phyloP scores from a whole-genome alignment of 164 flowering plant genomes.

The Sextonia rubra region DNA sequence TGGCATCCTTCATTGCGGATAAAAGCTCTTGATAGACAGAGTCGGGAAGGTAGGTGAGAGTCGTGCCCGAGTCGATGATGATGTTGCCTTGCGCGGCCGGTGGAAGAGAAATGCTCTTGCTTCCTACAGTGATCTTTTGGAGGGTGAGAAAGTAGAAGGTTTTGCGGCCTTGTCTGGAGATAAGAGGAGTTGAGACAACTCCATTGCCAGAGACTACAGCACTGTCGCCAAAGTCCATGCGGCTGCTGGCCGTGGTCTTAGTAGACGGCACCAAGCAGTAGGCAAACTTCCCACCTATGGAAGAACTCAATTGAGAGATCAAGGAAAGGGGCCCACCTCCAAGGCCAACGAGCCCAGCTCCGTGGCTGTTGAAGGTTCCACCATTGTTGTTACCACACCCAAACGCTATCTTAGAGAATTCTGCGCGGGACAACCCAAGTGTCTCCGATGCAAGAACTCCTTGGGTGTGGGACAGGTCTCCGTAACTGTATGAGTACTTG shows the following conservation, averaged over 20 bases:
- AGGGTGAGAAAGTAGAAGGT: slow-evolving; percentile 44
- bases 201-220: slow-evolving; percentile 29
- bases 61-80: slow-evolving; percentile 63
- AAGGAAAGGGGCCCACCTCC: slow-evolving; percentile 46
- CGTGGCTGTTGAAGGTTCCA: slow-evolving; percentile 24
- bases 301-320: slow-evolving; percentile 25
- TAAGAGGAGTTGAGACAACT: slow-evolving; percentile 39
- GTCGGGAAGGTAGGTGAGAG: slow-evolving; percentile 27
- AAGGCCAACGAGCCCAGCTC: slow-evolving; percentile 50
- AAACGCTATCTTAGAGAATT: slow-evolving; percentile 14
- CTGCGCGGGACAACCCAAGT: slow-evolving; percentile 16
- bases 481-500: slow-evolving; percentile 23
- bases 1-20: slow-evolving; percentile 7
- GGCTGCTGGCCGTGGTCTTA: background rate
- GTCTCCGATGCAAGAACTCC: slow-evolving; percentile 44
- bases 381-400: slow-evolving; percentile 50
- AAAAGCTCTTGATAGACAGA: slow-evolving; percentile 18
- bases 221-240: slow-evolving; percentile 33
- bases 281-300: slow-evolving; percentile 44
- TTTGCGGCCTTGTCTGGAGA: background rate
- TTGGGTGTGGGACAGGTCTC: slow-evolving; percentile 28
- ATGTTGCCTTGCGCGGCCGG: slow-evolving; percentile 33
- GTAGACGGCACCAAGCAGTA: slow-evolving; percentile 42
- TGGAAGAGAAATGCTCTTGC: slow-evolving; percentile 1
- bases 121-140: slow-evolving; percentile 39